A percentile compares a stretch with the other conserved stretches of the same genome.
Conservation (phyloP, 192 early-diverging fungal genomes). For the Backusella circina region DNA sequence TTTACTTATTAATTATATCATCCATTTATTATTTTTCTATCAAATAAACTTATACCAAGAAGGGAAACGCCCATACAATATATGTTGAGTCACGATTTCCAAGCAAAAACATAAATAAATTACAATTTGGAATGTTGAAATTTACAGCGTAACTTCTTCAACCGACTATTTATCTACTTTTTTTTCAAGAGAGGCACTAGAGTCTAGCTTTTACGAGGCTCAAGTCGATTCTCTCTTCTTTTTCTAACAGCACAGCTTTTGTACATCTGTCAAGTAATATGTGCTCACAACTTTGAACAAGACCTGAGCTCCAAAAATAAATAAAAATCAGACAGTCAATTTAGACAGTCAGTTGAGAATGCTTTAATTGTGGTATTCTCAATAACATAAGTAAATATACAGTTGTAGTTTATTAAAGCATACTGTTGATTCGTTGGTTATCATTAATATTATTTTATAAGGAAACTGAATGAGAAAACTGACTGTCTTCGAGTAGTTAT, state of each 20-base stretch:
- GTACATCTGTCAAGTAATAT: background rate
- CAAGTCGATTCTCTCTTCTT: too few species aligned
- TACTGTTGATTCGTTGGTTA: background rate
- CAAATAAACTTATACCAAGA: too few species aligned
- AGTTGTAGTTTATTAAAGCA: background rate
- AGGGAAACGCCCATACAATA: too few species aligned
- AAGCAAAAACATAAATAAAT: too few species aligned
- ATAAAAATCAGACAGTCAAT: background rate
- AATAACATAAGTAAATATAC: background rate
- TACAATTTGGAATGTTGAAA: background rate
- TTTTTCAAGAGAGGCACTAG: background rate
- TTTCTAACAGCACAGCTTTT: too few species aligned
- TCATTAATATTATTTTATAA: background rate
- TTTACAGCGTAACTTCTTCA: background rate
- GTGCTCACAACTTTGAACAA: background rate
- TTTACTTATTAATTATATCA: too few species aligned
- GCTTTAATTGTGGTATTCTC: background rate
- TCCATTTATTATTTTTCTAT: too few species aligned
- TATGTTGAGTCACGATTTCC: too few species aligned
- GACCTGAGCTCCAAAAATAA: background rate
- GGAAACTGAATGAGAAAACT: background rate
- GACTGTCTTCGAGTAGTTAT: background rate
- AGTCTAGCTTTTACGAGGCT: background rate
- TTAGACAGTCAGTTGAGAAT: background rate
- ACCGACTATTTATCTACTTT: background rate